Conservation (phyloP, 2,329 filamentous ascomycete species). For the Botrytis elliptica region DNA sequence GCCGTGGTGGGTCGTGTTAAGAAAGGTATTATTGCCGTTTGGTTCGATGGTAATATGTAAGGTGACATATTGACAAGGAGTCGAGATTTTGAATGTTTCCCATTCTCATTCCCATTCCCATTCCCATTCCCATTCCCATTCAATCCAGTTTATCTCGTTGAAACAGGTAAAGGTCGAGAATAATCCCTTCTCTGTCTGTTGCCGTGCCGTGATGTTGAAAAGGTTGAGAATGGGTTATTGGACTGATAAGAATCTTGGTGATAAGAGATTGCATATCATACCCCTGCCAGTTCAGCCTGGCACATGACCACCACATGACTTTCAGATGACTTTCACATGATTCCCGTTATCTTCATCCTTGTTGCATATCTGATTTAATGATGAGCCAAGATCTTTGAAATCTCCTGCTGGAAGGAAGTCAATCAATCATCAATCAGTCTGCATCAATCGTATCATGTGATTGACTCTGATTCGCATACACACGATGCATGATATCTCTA, state of each 20-base stretch:
- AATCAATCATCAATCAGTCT: not conserved
- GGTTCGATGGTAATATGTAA: not conserved
- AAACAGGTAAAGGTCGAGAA: not conserved
- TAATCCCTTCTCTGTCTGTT: not conserved
- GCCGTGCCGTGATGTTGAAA: not conserved
- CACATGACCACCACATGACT: not conserved
- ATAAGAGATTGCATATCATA: not conserved
- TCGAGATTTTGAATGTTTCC: not conserved
- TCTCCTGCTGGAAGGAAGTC: not conserved
- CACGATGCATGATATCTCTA: not conserved
- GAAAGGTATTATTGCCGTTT: not conserved
- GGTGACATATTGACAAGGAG: not conserved
- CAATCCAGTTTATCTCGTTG: not conserved
- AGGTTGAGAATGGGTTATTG: not conserved
- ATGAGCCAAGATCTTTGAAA: not conserved
- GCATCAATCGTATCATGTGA: not conserved
- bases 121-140: not conserved
- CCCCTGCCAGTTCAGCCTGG: not conserved
- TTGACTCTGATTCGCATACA: not conserved
- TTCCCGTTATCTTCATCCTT: not conserved
- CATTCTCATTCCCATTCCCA: not conserved
- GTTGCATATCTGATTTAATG: not conserved
- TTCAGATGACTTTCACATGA: not conserved
- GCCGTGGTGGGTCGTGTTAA: not conserved
- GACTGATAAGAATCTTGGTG: not conserved